Conservation (phyloP, 176 grass and related monocot species). For the sorghum (Sorghum bicolor) region DNA sequence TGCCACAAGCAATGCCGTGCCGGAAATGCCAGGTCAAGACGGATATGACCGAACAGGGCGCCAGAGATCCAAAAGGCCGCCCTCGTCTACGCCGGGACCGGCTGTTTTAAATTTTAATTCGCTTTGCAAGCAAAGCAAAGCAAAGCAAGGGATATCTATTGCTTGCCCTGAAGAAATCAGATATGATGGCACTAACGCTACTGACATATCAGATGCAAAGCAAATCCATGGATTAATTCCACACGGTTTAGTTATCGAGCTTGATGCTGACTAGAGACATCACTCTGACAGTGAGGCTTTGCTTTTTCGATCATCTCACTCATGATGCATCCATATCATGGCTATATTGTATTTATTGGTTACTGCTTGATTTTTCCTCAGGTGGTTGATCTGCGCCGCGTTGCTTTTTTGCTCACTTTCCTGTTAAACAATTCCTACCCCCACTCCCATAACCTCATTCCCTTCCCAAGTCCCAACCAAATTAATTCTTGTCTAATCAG, state of each 20-base stretch:
- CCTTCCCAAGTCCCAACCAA: neutral
- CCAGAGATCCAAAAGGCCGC: neutral
- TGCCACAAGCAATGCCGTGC: constrained; percentile 22
- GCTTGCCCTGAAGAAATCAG: neutral
- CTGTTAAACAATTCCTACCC: neutral
- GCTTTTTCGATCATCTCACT: neutral
- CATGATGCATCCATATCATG: constrained; percentile 21
- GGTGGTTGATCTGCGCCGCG: constrained; percentile 41
- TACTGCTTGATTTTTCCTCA: constrained; percentile 1
- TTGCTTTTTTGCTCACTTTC: constrained; percentile 41
- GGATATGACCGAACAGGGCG: neutral
- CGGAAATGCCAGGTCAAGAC: constrained; percentile 26
- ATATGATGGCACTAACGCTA: neutral
- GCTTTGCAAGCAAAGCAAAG: neutral
- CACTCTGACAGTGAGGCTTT: neutral
- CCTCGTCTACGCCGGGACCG: neutral
- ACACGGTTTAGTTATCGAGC: constrained; percentile 5
- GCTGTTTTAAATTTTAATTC: neutral
- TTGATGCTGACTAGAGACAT: neutral
- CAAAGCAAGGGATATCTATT: neutral
- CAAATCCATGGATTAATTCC: neutral
- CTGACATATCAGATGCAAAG: neutral
- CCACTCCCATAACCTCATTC: neutral
- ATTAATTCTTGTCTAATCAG: neutral
- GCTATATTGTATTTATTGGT: neutral